phyloP scores from a whole-genome alignment of 2,329 filamentous ascomycete species.

The Paraphaeosphaeria sporulosa region DNA sequence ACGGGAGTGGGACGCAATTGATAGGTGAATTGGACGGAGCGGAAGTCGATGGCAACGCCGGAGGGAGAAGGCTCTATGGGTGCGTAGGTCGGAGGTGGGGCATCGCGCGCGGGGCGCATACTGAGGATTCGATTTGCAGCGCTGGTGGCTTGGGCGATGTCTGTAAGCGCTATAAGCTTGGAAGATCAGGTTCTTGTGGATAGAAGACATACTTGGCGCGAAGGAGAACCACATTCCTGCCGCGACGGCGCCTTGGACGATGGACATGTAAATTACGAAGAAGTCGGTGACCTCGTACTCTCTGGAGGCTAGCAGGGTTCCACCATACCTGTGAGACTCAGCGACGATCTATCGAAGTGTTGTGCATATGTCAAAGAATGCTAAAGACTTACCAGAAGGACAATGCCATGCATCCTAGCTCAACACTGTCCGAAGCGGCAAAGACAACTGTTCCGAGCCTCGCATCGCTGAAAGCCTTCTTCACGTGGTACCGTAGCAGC shows the following conservation, averaged over 20 bases:
- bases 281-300: conserved; percentile 59
- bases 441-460: conserved; percentile 70
- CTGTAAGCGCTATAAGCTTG: conserved; percentile 12
- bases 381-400: conserved; percentile 61
- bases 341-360: neutral
- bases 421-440: conserved; percentile 72
- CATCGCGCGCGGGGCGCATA: conserved; percentile 34
- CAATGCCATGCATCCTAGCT: conserved; percentile 69
- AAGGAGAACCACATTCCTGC: conserved; percentile 54
- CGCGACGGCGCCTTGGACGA: conserved; percentile 54
- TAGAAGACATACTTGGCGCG: conserved; percentile 51
- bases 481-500: conserved; percentile 67
- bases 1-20: conserved; percentile 82
- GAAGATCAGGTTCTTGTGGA: neutral
- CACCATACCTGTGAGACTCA: conserved; percentile 41
- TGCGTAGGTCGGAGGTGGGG: conserved; percentile 17
- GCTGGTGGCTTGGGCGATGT: conserved; percentile 47
- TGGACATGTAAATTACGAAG: conserved; percentile 62
- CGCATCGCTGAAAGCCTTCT: conserved; percentile 66
- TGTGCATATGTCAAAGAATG: neutral
- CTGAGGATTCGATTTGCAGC: conserved; percentile 49
- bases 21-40: conserved; percentile 92
- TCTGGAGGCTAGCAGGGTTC: conserved; percentile 49
- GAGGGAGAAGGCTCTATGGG: conserved; percentile 18
- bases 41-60: conserved; percentile 74